Percentiles rank a stretch among this genome's conserved stretches.
Evolutionary conservation across 169 alveolate genomes (phyloP).

Genomic region (Plasmodium gaboni): DNA sequence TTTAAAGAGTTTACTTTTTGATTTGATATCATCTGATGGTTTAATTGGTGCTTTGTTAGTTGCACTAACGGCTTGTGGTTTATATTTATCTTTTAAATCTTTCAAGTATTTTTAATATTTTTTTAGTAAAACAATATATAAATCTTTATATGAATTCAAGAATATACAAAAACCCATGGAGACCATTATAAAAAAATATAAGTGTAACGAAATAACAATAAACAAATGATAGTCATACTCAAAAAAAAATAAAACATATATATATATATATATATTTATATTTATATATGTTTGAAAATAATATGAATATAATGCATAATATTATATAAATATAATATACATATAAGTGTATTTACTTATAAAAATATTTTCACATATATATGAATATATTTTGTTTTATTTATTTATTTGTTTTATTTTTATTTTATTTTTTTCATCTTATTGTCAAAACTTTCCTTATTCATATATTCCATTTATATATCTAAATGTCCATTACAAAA

Average conservation of each 20-base stretch:
- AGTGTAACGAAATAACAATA: too few species aligned
- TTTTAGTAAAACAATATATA: not conserved
- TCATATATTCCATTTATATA: conserved; percentile 15
- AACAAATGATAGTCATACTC: not conserved
- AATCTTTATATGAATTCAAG: not conserved
- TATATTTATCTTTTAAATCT: conserved; percentile 74
- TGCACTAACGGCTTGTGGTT: conserved; percentile 47
- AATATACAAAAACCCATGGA: too few species aligned
- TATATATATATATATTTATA: too few species aligned
- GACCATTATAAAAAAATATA: too few species aligned
- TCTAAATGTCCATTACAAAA: conserved; percentile 79
- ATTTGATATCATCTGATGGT: conserved; percentile 56
- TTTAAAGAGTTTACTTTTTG: conserved; percentile 43
- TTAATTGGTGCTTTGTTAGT: conserved; percentile 29
- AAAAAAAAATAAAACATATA: not conserved
- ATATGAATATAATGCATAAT: conserved; percentile 20
- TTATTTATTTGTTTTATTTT: conserved; percentile 23
- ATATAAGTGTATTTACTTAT: not conserved
- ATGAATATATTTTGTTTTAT: not conserved
- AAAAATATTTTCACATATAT: not conserved
- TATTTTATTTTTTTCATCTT: conserved; percentile 28
- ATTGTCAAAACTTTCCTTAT: too few species aligned
- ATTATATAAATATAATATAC: not conserved
- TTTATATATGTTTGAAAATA: too few species aligned
- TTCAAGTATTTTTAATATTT: conserved; percentile 54